Base-by-base conservation (phyloP, 192 early-diverging fungal species). In the Oehlia diaphana region DNA sequence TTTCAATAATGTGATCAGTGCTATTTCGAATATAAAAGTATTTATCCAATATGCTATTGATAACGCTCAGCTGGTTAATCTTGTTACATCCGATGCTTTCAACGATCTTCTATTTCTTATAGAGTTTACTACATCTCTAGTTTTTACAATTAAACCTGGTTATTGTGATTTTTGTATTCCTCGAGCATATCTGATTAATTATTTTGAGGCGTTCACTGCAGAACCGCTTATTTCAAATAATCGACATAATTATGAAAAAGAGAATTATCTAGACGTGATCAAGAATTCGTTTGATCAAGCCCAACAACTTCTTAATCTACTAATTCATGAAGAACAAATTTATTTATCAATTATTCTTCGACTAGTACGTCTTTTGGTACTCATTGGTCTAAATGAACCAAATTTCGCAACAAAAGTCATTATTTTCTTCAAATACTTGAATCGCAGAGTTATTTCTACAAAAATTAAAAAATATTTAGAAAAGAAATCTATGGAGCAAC, bases 321-420 rank as follows among this genome's bases (percentile, higher is more conserved):
- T 58, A 33, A 16, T 58, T 58, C 19, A 0, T 61, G 23, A 37
- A 16, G 71, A 47, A n/a, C 33, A 72, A n/a, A 4, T 16, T 39
- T 72, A 72, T 7, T 62, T 50, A n/a, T 1, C 42, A 19, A 65
- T 77, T 37, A 77, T 67, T 23, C 64, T 77, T 77, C 62, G 76
- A 37, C 12, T 65, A 10, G 67, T 77, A 67, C 76, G 76, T 13
- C 76, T 77, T n/a, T 33, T 77, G 42, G n/a, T 44, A 2, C 65
- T 77, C 9, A 77, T 77, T 12, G 7, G 63, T 23, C 12, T 77
- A 16, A 77, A 77, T 39, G 76, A 67, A 37, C n/a, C 63, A 3
- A 12, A 3, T 49, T 77, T 67, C 21, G 39, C 3, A 33, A 2
- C 9, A 0, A 49, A 47, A 10, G 6, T 77, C 9, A 49, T 67